These are phyloP conservation scores for Debaryomyces robertsiae DNA, from an alignment of 1,139 yeast genomes.

Conservation along the genomic window DNA sequence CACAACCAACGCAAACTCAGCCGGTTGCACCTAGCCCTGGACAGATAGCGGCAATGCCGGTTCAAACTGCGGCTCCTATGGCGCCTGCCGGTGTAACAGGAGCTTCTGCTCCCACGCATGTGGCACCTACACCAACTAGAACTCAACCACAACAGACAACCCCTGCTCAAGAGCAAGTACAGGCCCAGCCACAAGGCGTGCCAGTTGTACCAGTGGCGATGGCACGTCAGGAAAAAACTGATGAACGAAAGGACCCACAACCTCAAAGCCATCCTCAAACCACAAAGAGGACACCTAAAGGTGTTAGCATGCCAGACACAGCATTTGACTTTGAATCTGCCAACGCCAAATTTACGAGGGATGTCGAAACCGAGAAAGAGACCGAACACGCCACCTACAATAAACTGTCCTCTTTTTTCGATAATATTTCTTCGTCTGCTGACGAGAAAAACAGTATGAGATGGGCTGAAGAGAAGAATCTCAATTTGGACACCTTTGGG, in stretches of 20 bases:
- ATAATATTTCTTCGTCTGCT: constrained; percentile 66
- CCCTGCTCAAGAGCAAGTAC: constrained; percentile 10
- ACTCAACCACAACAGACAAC: constrained; percentile 14
- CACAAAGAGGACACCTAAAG: constrained; percentile 33
- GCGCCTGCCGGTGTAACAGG: too few relatives aligned
- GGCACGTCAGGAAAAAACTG: background rate
- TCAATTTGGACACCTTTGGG: constrained; percentile 72
- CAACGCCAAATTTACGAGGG: constrained; percentile 61
- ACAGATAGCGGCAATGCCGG: constrained; percentile 12
- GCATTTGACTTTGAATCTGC: constrained; percentile 64
- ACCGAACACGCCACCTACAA: constrained; percentile 46
- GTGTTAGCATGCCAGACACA: constrained; percentile 40
- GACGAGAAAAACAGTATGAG: constrained; percentile 46
- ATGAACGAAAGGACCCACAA: constrained; percentile 18
- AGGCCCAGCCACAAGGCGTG: constrained; percentile 9
- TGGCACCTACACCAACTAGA: constrained; percentile 10
- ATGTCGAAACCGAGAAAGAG: constrained; percentile 31
- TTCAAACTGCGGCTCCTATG: constrained; percentile 13
- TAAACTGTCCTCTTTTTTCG: constrained; percentile 78
- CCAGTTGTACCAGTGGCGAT: constrained; percentile 13
- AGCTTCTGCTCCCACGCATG: constrained; percentile 12
- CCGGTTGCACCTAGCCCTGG: constrained; percentile 26
- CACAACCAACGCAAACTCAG: constrained; percentile 25
- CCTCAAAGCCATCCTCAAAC: constrained; percentile 19
- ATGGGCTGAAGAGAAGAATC: constrained; percentile 63